Evolutionary conservation across 352 stramenopile genomes (phyloP).

Genomic region (Pythium diclinum): DNA sequence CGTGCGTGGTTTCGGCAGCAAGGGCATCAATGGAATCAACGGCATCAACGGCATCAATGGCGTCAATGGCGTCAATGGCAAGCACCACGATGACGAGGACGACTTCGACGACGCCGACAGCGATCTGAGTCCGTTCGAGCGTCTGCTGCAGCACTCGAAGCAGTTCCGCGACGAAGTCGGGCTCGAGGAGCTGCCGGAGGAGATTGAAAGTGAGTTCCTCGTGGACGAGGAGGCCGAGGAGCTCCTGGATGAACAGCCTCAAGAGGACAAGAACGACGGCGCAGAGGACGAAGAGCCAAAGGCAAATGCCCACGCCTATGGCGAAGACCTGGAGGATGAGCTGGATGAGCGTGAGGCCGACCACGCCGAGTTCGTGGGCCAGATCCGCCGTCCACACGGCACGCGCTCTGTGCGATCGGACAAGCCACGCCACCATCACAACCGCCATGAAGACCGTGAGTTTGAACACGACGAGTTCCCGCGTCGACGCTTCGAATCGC

Average conservation of each 20-base stretch:
- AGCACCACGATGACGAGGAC: conserved; percentile 27
- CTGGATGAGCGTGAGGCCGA: conserved; percentile 14
- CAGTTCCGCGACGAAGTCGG: conserved; percentile 42
- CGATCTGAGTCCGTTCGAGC: conserved; percentile 58
- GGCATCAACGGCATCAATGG: conserved; percentile 19
- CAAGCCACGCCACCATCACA: background rate
- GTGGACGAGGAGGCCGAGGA: conserved; percentile 10
- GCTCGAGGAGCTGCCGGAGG: conserved; percentile 20
- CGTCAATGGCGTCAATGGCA: conserved; percentile 4
- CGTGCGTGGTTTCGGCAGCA: conserved; percentile 19
- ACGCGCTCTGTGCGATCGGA: background rate
- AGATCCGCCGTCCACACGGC: conserved; percentile 20
- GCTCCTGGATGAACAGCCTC: conserved; percentile 9
- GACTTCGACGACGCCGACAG: conserved; percentile 23
- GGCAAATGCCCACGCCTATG: conserved; percentile 3
- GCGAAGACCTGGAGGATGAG: conserved; percentile 9
- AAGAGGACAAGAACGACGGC: conserved; percentile 8
- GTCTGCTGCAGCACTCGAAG: conserved; percentile 62
- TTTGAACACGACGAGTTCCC: conserved; percentile 7
- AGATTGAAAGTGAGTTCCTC: conserved; percentile 15
- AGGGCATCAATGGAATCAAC: conserved; percentile 14
- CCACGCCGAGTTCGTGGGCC: conserved; percentile 14
- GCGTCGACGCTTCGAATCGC: background rate
- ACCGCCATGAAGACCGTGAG: background rate
- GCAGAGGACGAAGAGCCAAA: conserved; percentile 22